phyloP scores from a whole-genome alignment of 2,329 filamentous ascomycete genomes.

The Calycina herbarum region DNA sequence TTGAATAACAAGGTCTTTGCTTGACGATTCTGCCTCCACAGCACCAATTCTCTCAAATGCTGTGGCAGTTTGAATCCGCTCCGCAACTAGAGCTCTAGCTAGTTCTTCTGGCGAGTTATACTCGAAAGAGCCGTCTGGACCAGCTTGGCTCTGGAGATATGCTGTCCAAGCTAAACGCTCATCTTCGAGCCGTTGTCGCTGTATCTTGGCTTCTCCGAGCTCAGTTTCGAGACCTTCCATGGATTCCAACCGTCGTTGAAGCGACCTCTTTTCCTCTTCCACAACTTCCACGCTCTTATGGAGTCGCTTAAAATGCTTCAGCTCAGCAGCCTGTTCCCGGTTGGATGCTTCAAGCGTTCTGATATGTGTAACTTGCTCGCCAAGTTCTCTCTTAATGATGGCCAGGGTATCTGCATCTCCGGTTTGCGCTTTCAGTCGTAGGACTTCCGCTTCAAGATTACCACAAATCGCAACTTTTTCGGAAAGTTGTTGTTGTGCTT shows the following conservation, averaged over 20 bases:
- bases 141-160: conserved; percentile 71
- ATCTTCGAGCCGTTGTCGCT: conserved; percentile 84
- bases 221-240: conserved; percentile 75
- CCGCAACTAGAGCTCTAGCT: conserved; percentile 79
- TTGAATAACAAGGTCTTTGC: conserved; percentile 75
- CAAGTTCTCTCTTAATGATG: conserved; percentile 83
- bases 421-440: conserved; percentile 81
- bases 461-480: conserved; percentile 72
- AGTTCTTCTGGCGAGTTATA: conserved; percentile 88
- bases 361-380: conserved; percentile 91
- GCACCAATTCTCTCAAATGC: conserved; percentile 79
- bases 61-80: conserved; percentile 75
- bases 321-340: conserved; percentile 73
- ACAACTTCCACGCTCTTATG: conserved; percentile 90
- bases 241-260: conserved; percentile 75
- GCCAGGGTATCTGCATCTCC: conserved; percentile 83
- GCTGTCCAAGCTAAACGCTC: conserved; percentile 85
- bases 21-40: conserved; percentile 73
- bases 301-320: conserved; percentile 77
- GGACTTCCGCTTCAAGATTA: conserved; percentile 76
- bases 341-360: conserved; percentile 78
- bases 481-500: conserved; percentile 46
- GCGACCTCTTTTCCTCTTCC: conserved; percentile 86
- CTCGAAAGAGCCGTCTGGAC: conserved; percentile 61
- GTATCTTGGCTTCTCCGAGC: conserved; percentile 75